A percentile compares a stretch with the other conserved stretches of the same genome.
Evolutionary conservation across 176 grass and related monocot genomes (phyloP).

Genomic region (Aegilops umbellulata): DNA sequence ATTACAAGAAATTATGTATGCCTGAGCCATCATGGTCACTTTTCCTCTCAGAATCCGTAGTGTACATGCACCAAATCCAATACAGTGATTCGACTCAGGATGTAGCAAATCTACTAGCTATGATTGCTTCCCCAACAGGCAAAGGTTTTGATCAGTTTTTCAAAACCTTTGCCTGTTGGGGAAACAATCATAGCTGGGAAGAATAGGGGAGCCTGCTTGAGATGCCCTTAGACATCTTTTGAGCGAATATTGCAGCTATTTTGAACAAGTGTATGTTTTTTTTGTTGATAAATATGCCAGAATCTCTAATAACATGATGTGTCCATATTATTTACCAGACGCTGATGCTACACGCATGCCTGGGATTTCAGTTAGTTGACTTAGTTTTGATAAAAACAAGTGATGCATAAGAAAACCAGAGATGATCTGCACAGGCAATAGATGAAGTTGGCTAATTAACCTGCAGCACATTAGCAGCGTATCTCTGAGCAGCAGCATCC

Average conservation of each 20-base stretch:
- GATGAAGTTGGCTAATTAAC: constrained; percentile 49
- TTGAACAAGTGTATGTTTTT: not conserved
- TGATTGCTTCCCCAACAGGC: too few relatives aligned
- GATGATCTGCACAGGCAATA: not conserved
- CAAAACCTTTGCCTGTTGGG: not conserved
- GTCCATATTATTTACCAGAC: not conserved
- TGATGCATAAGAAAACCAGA: constrained; percentile 9
- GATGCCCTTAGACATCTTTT: not conserved
- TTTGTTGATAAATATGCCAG: not conserved
- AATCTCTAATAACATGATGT: not conserved
- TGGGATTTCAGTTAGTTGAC: constrained; percentile 5
- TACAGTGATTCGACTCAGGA: too few relatives aligned
- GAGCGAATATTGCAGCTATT: not conserved
- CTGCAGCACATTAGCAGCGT: constrained; percentile 81
- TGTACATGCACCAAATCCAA: not conserved
- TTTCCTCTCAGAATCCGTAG: not conserved
- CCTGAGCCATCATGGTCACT: not conserved
- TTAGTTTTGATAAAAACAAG: constrained; percentile 17
- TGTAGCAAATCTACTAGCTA: too few relatives aligned
- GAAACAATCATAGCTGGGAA: constrained; percentile 5
- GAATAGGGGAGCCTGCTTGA: not conserved
- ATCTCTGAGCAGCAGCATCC: constrained; percentile 92
- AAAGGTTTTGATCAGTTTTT: not conserved
- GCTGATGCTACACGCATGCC: not conserved
- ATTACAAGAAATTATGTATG: not conserved